Percentiles rank a stretch among this genome's conserved stretches.
These are phyloP conservation scores for Diaporthe citri DNA, from an alignment of 2,329 filamentous ascomycete genomes.

Conservation along the genomic window DNA sequence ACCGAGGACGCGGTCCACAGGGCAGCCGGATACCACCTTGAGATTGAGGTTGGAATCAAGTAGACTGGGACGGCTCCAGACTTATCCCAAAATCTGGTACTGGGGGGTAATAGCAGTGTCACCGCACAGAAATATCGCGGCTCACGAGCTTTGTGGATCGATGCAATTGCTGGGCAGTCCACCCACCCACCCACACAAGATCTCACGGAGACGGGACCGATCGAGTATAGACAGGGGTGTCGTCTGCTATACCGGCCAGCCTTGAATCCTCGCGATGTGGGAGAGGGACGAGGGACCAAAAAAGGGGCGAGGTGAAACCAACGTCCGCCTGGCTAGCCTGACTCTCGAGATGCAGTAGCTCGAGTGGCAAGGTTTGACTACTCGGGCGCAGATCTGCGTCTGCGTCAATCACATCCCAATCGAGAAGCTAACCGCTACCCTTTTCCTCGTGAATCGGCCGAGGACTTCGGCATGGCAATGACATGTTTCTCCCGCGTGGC, in stretches of 20 bases:
- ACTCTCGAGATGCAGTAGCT: slow-evolving; percentile 25
- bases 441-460: slow-evolving; percentile 8
- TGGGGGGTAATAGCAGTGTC: not conserved
- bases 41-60: not conserved
- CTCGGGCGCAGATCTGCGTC: slow-evolving; percentile 23
- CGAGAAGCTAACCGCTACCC: slow-evolving; percentile 2
- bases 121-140: not conserved
- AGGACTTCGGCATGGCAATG: not conserved
- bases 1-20: not conserved
- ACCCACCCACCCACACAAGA: slow-evolving; percentile 5
- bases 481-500: not conserved
- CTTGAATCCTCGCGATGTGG: slow-evolving; percentile 17
- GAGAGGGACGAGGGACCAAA: not conserved
- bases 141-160: not conserved
- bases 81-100: not conserved
- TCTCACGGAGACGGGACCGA: slow-evolving; percentile 26
- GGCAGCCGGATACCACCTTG: not conserved
- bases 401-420: slow-evolving; percentile 25
- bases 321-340: slow-evolving; percentile 13
- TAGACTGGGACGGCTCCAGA: not conserved
- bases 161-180: not conserved
- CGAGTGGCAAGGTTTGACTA: not conserved
- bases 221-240: slow-evolving; percentile 21
- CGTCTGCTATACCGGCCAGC: slow-evolving; percentile 9
- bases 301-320: slow-evolving; percentile 21